A percentile compares a stretch with the other conserved stretches of the same genome.
Conservation (phyloP, 352 stramenopile genomes). For the Phytophthora aleatoria region DNA sequence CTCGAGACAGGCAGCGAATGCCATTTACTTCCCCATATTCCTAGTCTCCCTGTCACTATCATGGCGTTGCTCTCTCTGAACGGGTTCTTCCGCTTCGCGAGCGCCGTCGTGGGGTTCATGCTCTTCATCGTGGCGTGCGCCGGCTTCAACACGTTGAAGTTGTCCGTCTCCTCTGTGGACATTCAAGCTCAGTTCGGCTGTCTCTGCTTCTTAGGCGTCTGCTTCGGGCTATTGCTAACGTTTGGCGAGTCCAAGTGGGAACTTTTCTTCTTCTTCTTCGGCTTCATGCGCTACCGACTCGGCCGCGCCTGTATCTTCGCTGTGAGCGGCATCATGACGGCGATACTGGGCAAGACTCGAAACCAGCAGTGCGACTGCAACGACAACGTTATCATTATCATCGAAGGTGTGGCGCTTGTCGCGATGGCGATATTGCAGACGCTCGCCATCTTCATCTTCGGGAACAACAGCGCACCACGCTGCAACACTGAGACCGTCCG, state of each 20-base stretch:
- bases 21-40: neutral
- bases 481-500: constrained; percentile 13
- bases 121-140: constrained; percentile 54
- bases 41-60: neutral
- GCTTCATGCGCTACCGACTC: constrained; percentile 78
- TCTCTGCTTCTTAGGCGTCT: constrained; percentile 73
- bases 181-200: constrained; percentile 68
- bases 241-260: constrained; percentile 69
- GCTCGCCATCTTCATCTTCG: constrained; percentile 51
- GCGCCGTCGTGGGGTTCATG: constrained; percentile 34
- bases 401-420: constrained; percentile 61
- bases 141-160: constrained; percentile 53
- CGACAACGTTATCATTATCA: constrained; percentile 54
- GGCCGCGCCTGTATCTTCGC: constrained; percentile 59
- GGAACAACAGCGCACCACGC: constrained; percentile 49
- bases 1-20: neutral
- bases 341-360: constrained; percentile 62
- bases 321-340: constrained; percentile 67
- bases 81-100: constrained; percentile 45
- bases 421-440: constrained; percentile 47
- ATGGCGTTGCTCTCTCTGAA: constrained; percentile 32
- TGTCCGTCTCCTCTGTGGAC: constrained; percentile 41
- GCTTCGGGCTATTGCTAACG: constrained; percentile 62
- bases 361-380: constrained; percentile 55
- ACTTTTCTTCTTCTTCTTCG: constrained; percentile 82